A percentile compares a stretch with the other conserved stretches of the same genome.
phyloP scores from a whole-genome alignment of 352 stramenopile genomes.

The Globisporangium mamillatum region DNA sequence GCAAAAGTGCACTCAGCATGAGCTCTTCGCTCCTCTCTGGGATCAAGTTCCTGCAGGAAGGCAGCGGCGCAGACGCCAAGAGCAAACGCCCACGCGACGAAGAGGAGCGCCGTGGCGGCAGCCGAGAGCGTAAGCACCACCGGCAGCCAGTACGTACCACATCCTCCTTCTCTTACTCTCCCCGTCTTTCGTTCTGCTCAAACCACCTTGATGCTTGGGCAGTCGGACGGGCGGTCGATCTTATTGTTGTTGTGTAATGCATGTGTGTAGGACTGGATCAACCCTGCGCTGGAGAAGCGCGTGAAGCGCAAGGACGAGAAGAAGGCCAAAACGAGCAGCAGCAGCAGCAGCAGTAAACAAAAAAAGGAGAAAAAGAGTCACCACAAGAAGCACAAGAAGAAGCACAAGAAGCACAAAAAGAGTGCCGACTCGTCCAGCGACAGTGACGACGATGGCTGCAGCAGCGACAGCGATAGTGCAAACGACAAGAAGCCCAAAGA shows the following conservation, averaged over 20 bases:
- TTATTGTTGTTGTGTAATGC: not conserved
- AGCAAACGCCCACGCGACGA: conserved; percentile 12
- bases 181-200: not conserved
- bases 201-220: not conserved
- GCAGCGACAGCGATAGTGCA: conserved; percentile 17
- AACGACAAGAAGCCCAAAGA: conserved; percentile 11
- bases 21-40: conserved; percentile 57
- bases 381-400: conserved; percentile 36
- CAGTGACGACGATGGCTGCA: conserved; percentile 16
- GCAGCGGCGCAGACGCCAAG: conserved; percentile 22
- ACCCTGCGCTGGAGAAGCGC: conserved; percentile 37
- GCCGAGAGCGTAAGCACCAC: conserved; percentile 14
- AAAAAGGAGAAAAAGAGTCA: not conserved
- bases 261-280: conserved; percentile 36
- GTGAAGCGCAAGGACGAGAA: conserved; percentile 19
- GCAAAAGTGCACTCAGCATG: conserved; percentile 12
- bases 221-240: not conserved
- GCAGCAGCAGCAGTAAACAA: not conserved
- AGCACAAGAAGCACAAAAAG: conserved; percentile 35
- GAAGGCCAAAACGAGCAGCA: conserved; percentile 27
- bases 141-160: conserved; percentile 19
- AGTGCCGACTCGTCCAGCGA: conserved; percentile 31
- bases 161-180: not conserved
- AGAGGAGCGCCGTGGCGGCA: conserved; percentile 18
- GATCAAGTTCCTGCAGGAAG: conserved; percentile 61